A percentile compares a stretch with the other conserved stretches of the same genome.
These are phyloP conservation scores for Verbena officinalis DNA, from an alignment of 257 asterid species.

Conservation along the genomic window DNA sequence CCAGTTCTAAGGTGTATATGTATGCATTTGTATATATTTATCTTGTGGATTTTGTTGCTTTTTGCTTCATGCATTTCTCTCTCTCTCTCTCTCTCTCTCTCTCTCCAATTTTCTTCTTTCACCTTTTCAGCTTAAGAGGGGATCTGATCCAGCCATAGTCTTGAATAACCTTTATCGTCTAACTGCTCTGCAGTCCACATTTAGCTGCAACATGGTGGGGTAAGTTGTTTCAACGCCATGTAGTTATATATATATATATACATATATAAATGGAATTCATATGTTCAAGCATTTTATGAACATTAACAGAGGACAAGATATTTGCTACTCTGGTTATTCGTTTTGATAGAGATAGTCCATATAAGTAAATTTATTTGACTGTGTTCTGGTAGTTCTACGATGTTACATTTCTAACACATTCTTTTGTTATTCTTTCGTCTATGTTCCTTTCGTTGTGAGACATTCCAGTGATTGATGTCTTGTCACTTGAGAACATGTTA, in stretches of 20 bases:
- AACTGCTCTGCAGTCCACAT: constrained; percentile 85
- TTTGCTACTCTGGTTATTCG: background rate
- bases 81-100: constrained; percentile 20
- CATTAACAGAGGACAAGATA: background rate
- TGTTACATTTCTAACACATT: background rate
- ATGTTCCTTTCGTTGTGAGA: background rate
- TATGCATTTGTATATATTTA: no score
- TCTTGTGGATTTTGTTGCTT: constrained; percentile 23
- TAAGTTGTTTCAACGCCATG: constrained; percentile 45
- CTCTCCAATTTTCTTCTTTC: constrained; percentile 24
- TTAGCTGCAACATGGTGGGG: constrained; percentile 99
- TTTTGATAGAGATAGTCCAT: constrained; percentile 1
- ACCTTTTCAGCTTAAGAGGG: constrained; percentile 81
- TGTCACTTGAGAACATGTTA: background rate
- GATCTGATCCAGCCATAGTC: constrained; percentile 83
- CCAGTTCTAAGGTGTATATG: background rate
- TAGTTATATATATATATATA: background rate
- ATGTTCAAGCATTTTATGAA: constrained; percentile 16
- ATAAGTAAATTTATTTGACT: background rate
- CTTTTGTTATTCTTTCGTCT: background rate
- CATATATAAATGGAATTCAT: background rate
- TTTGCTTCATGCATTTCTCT: constrained; percentile 16
- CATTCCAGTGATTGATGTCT: constrained; percentile 1
- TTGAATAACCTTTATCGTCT: constrained; percentile 87
- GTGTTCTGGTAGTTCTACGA: background rate